A percentile compares a stretch with the other conserved stretches of the same genome.
These are phyloP conservation scores for Nannochloropsis granulata DNA, from an alignment of 108 stramenopile species.

Conservation along the genomic window DNA sequence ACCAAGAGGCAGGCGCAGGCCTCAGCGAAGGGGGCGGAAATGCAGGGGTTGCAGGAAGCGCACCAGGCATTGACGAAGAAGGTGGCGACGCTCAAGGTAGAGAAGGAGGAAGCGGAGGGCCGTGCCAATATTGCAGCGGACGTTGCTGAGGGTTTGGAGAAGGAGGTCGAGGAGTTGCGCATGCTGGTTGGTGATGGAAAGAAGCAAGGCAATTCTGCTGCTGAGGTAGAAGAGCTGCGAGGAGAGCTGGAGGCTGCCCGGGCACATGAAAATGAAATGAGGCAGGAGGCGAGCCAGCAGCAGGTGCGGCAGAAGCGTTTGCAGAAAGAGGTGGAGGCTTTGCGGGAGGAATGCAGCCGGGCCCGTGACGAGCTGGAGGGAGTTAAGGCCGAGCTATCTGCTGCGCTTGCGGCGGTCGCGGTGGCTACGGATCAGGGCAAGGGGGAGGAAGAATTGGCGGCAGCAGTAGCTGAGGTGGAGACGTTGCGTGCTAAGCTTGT, in stretches of 20 bases:
- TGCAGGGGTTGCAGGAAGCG: slow-evolving; percentile 9
- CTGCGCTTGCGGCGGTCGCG: not conserved
- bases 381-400: not conserved
- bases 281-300: not conserved
- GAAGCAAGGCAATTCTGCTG: not conserved
- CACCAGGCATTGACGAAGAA: not conserved
- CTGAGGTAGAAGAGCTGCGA: not conserved
- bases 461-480: not conserved
- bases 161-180: not conserved
- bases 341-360: slow-evolving; percentile 11
- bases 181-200: not conserved
- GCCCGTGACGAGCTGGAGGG: slow-evolving; percentile 7
- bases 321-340: slow-evolving; percentile 14
- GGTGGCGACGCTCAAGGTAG: not conserved
- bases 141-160: not conserved
- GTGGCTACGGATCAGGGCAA: not conserved
- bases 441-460: not conserved
- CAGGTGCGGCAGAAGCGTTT: slow-evolving; percentile 11
- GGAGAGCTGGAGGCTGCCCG: not conserved
- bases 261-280: not conserved
- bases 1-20: not conserved
- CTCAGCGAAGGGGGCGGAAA: not conserved
- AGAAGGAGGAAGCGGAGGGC: not conserved
- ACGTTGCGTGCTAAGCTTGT: not conserved
- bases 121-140: not conserved